These are phyloP conservation scores for Testicularia cyperi DNA, from an alignment of 1,284 basidiomycete genomes.

Conservation along the genomic window DNA sequence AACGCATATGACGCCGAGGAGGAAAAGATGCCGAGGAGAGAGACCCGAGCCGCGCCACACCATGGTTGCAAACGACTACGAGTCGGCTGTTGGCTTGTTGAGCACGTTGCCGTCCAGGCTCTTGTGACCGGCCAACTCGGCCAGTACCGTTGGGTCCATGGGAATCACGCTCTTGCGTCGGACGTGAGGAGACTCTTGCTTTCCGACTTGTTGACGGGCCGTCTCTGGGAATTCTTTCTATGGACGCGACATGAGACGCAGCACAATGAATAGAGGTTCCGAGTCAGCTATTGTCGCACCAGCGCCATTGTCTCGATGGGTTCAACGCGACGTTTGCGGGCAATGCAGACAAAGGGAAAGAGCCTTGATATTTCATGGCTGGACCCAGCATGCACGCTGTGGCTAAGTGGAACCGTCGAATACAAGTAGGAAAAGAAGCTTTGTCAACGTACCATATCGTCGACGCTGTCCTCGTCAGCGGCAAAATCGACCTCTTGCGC, in stretches of 20 bases:
- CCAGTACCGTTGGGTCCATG: constrained; percentile 60
- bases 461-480: constrained; percentile 31
- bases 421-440: too few species aligned
- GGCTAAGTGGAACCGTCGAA: too few species aligned
- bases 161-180: constrained; percentile 61
- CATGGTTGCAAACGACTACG: not conserved
- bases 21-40: not conserved
- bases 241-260: not conserved
- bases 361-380: too few species aligned
- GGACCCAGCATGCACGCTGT: too few species aligned
- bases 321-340: too few species aligned
- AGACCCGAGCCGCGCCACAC: not conserved
- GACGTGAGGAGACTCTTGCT: constrained; percentile 44
- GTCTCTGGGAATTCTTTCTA: constrained; percentile 46
- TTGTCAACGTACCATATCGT: constrained; percentile 41
- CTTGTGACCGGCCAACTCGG: constrained; percentile 60
- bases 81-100: not conserved
- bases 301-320: too few species aligned
- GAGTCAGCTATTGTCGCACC: too few species aligned
- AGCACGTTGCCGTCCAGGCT: constrained; percentile 23
- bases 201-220: constrained; percentile 34
- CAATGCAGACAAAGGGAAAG: too few species aligned
- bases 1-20: too few species aligned
- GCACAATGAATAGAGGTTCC: not conserved
- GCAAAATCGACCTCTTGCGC: too few species aligned